Evolutionary conservation across 2,329 filamentous ascomycete genomes (phyloP), one percentile per base, ranked within the genome.

Genomic region (Aspergillus awamori): DNA sequence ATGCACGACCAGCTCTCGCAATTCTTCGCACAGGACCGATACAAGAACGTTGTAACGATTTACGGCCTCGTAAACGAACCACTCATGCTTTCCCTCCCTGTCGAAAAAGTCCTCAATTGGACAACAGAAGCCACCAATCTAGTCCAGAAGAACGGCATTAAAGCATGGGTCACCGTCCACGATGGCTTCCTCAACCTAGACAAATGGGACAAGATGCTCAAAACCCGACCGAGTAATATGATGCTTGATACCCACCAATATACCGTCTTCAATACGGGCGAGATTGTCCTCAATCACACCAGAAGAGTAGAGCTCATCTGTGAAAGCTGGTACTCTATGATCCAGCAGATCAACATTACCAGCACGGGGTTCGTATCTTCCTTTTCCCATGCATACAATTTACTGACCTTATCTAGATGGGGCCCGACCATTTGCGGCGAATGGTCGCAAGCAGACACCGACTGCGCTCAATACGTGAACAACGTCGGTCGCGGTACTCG

Each of bases 221-320:
- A 89, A 67, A 83, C 84, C 22, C 85, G 90, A 72, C 83, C 89
- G 51, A 85, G 88, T 65, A 72, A 76, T 22, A 82, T 98, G 66
- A 86, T 96, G 17, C 86, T 99, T n/a, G 95, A 99, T 77, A 95
- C 96, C 39, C 95, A 99, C 79, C 94, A 98, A 77, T 99, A 99
- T 77, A 92, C 96, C 72, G 97, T 97, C 76, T 99, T 99, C 84
- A 97, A 99, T 82, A 86, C 87, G 41, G 88, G 90, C 66, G 92
- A 96, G 76, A 90, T 99, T 72, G 85, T 87, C 52, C 89, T 90
- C 72, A 89, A 89, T 59, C 95, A 98, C 80, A 84, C 88, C 58
- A 84, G 89, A 67, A 97, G 97, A 79, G 84, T 98, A 60, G 83
- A 89, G 62, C 96, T 96, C 73, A 92, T 94, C 4, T 99, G 95